phyloP scores from a whole-genome alignment of 805 yeast genomes.

The Grigorovia yakushimaensis region DNA sequence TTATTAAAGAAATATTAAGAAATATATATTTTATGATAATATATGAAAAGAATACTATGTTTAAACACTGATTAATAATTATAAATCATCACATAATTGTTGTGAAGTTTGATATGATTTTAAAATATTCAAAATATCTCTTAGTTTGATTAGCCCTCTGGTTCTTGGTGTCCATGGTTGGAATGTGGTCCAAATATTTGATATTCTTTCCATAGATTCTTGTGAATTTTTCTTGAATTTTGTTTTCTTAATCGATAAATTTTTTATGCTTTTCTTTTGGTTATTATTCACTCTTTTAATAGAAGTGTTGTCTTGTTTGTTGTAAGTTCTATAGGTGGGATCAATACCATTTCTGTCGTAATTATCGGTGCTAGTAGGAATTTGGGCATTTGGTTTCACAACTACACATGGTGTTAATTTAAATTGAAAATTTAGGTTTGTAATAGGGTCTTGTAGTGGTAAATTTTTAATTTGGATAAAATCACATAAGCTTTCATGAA shows the following conservation, averaged over 20 bases:
- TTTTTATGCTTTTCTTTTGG: too few species aligned
- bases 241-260: conserved; percentile 3
- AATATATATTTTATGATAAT: too few species aligned
- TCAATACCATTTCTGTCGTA: background rate
- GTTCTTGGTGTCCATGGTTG: conserved; percentile 28
- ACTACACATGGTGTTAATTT: background rate
- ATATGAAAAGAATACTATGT: too few species aligned
- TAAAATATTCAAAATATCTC: conserved; percentile 23
- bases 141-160: conserved; percentile 23
- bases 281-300: too few species aligned
- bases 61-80: background rate
- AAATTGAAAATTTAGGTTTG: conserved; percentile 3
- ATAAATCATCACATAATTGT: conserved; percentile 14
- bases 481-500: conserved; percentile 32
- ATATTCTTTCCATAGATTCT: conserved; percentile 18
- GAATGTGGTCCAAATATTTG: conserved; percentile 22
- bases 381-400: too few species aligned
- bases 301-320: background rate
- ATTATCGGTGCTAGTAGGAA: too few species aligned
- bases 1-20: background rate
- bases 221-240: conserved; percentile 12
- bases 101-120: conserved; percentile 19
- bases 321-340: too few species aligned
- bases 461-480: conserved; percentile 28
- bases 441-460: conserved; percentile 14